Percentiles rank a stretch among this genome's conserved stretches.
These are phyloP conservation scores for Paraphysoderma sedebokerense DNA, from an alignment of 371 early-diverging fungal species.

Conservation along the genomic window DNA sequence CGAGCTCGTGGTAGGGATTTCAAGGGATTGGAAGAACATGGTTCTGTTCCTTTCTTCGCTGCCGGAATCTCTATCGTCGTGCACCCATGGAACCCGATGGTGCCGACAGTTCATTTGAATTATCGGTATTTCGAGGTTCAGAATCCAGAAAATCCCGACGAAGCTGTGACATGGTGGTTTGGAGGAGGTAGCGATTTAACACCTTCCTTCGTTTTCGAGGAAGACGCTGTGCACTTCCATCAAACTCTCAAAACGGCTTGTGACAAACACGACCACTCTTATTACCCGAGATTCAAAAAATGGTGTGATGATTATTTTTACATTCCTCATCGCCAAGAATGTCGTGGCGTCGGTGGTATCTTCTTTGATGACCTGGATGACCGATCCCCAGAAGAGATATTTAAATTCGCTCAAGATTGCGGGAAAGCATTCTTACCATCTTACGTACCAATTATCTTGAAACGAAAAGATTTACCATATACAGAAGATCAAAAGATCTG, in stretches of 20 bases:
- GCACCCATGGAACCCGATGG: constrained; percentile 88
- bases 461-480: constrained; percentile 43
- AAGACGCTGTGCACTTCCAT: constrained; percentile 68
- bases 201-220: constrained; percentile 55
- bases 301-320: constrained; percentile 75
- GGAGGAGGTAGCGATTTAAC: constrained; percentile 73
- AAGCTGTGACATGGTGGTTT: constrained; percentile 62
- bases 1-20: constrained; percentile 24
- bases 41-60: constrained; percentile 52
- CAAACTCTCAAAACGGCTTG: constrained; percentile 54
- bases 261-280: constrained; percentile 43
- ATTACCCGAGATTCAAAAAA: constrained; percentile 57
- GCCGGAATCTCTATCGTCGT: constrained; percentile 84
- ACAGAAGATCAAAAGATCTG: constrained; percentile 48
- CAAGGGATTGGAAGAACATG: constrained; percentile 3
- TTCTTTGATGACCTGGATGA: constrained; percentile 73
- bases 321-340: constrained; percentile 54
- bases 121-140: constrained; percentile 92
- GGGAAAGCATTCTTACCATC: constrained; percentile 53
- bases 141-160: constrained; percentile 26
- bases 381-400: constrained; percentile 42
- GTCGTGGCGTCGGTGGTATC: constrained; percentile 73
- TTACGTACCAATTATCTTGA: constrained; percentile 56
- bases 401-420: constrained; percentile 44
- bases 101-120: constrained; percentile 90